phyloP scores from a whole-genome alignment of 441 rosid species.

The Populus hybrid region DNA sequence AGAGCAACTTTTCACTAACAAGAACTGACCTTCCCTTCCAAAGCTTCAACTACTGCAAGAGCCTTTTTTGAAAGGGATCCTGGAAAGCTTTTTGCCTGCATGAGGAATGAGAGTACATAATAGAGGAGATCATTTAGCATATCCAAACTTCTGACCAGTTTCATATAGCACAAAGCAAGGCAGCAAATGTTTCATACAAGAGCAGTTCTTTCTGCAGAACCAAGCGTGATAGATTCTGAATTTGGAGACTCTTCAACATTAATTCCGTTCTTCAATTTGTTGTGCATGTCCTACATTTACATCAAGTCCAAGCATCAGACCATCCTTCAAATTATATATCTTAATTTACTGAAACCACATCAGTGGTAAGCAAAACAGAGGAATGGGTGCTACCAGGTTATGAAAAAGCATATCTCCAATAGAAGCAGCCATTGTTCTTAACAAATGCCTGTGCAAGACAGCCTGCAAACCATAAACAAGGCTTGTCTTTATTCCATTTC shows the following conservation, averaged over 20 bases:
- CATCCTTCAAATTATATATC: conserved; percentile 18
- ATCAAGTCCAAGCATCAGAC: conserved; percentile 20
- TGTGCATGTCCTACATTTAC: conserved; percentile 55
- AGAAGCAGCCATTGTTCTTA: conserved; percentile 77
- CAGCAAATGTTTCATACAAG: conserved; percentile 46
- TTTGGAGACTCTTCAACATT: conserved; percentile 62
- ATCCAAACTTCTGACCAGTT: conserved; percentile 4
- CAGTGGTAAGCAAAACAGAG: conserved; percentile 20
- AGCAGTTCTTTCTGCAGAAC: conserved; percentile 60
- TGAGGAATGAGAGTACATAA: conserved; percentile 13
- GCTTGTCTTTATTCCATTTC: conserved; percentile 15
- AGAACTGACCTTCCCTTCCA: conserved; percentile 86
- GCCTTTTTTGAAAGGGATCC: conserved; percentile 72
- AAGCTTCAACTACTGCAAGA: conserved; percentile 61
- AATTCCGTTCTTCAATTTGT: conserved; percentile 78
- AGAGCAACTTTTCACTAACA: conserved; percentile 9
- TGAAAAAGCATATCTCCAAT: conserved; percentile 62
- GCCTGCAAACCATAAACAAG: conserved; percentile 49
- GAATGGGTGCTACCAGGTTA: conserved; percentile 55
- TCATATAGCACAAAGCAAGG: conserved; percentile 11
- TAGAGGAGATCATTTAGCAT: not conserved
- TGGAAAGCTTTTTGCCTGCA: conserved; percentile 77
- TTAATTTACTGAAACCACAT: conserved; percentile 13
- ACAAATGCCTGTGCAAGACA: conserved; percentile 82
- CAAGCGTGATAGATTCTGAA: conserved; percentile 47